A percentile compares a stretch with the other conserved stretches of the same genome.
Conservation (phyloP, 2,329 filamentous ascomycete species). For the Colletotrichum sp. region DNA sequence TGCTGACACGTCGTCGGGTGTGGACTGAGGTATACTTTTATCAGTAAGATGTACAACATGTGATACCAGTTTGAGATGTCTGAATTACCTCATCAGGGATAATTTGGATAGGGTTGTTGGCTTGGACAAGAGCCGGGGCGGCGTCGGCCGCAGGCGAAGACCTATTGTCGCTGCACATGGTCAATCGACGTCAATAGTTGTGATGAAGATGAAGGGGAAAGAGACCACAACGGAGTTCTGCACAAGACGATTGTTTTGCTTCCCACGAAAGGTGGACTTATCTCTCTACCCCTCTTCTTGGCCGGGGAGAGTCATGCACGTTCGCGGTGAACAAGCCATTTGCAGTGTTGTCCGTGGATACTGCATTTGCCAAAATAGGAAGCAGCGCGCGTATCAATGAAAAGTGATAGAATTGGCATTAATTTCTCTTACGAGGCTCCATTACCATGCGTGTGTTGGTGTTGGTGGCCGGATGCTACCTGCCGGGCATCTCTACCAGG, state of each 20-base stretch:
- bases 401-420: not conserved
- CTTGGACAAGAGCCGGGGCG: not conserved
- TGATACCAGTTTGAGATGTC: not conserved
- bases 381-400: not conserved
- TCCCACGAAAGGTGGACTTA: not conserved
- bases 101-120: not conserved
- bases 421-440: not conserved
- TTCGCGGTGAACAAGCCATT: not conserved
- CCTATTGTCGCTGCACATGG: not conserved
- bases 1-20: not conserved
- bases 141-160: not conserved
- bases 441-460: not conserved
- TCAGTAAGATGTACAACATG: not conserved
- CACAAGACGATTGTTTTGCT: not conserved
- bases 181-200: not conserved
- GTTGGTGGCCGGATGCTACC: not conserved
- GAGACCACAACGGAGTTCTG: not conserved
- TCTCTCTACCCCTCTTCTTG: not conserved
- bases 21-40: not conserved
- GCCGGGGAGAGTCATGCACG: not conserved
- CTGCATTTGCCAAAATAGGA: not conserved
- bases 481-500: too few relatives aligned
- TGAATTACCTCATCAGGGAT: not conserved
- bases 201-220: not conserved
- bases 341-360: not conserved